Conservation (phyloP, 2,329 filamentous ascomycete species). For the Apiospora arundinis region DNA sequence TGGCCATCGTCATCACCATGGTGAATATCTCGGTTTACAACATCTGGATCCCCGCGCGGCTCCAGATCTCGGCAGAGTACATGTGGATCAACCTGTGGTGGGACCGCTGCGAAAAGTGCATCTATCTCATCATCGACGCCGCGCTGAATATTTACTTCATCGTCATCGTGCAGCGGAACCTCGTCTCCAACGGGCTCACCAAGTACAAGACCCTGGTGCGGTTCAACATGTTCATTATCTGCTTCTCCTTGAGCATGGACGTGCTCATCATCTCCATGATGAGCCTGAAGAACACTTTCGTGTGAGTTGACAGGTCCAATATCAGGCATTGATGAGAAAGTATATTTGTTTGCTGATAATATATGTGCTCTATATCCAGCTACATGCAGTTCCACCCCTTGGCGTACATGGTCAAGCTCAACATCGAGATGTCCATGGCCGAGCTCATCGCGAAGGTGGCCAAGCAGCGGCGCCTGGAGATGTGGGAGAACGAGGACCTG, state of each 20-base stretch:
- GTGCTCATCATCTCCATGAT: constrained; percentile 49
- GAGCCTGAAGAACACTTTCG: constrained; percentile 50
- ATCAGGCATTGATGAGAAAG: too few relatives aligned
- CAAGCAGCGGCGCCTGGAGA: not conserved
- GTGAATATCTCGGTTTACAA: constrained; percentile 59
- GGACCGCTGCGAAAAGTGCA: constrained; percentile 58
- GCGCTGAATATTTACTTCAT: constrained; percentile 58
- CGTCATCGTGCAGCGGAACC: constrained; percentile 48
- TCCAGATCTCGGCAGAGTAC: constrained; percentile 48
- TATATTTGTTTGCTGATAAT: not conserved
- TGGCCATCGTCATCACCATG: constrained; percentile 50
- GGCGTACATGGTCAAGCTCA: constrained; percentile 59
- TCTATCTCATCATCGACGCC: constrained; percentile 56
- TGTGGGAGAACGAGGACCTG: not conserved
- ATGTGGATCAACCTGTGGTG: constrained; percentile 55
- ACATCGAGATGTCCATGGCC: constrained; percentile 61
- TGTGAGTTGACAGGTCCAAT: constrained; percentile 33
- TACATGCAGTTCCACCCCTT: constrained; percentile 59
- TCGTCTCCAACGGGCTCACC: constrained; percentile 53
- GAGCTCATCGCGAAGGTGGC: constrained; percentile 51
- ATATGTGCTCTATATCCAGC: constrained; percentile 16
- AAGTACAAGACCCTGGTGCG: constrained; percentile 54
- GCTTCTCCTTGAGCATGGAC: constrained; percentile 53
- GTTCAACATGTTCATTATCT: constrained; percentile 53
- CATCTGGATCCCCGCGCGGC: constrained; percentile 60